Evolutionary conservation across 208 protist species (phyloP), one percentile per base, ranked within the genome.

Genomic region (Giardia duodenalis): DNA sequence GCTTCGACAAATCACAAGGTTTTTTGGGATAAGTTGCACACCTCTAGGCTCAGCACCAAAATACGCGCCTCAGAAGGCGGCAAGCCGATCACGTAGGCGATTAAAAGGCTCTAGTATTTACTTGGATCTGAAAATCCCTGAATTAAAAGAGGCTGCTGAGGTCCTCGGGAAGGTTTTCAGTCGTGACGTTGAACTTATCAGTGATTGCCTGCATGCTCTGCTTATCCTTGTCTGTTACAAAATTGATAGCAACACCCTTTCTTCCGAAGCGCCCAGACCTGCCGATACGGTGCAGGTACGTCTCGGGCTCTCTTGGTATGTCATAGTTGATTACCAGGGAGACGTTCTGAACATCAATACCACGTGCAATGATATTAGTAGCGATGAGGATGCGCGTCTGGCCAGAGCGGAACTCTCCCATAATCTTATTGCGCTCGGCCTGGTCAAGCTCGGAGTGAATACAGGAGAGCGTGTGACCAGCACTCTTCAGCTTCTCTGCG

Each of bases 291-390:
- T 98, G 97, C 88, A 99, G 96, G 96, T 99, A 99, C 94, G 97
- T 97, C 96, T 99, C 99, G 93, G 97, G 97, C 95, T 97, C 97
- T n/a, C 95, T 96, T 39, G 99, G 98, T 42, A 99, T 95, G 94
- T 99, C 98, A 95, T 98, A 99, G 97, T 99, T 99, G 95, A 99
- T 99, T 94, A 99, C 98, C 46, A 99, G 97, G 92, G 98, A 99
- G 48, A 99, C 98, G 95, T 99, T 98, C 94, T 99, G 97, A 92
- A 99, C 98, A 95, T 99, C 98, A 93, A 99, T 99, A 97, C 99
- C 99, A 92, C 99, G 96, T 67, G 98, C 98, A 46, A 99, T 96
- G 92, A 99, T 94, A 95, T 99, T 98, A 92, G 98, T 99, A 86
- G 98, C 98, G 94, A 99, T 98, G 93, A 99, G 96, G 46, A 99